These are phyloP conservation scores for Pholiota adiposa DNA, from an alignment of 1,284 basidiomycete species.

Conservation along the genomic window DNA sequence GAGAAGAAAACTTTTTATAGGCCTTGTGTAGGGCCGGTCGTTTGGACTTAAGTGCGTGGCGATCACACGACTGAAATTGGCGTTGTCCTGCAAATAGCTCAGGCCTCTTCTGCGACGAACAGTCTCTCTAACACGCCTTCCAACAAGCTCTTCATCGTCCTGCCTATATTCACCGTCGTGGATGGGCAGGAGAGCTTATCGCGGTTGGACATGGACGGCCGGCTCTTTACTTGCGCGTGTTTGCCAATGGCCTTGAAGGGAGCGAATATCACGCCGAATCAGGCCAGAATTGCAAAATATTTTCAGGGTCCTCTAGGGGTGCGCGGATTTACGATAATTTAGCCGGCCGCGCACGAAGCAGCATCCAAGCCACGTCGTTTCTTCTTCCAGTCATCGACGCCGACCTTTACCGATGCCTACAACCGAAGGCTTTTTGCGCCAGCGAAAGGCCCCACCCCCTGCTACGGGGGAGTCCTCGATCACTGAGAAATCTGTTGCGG, in stretches of 20 bases:
- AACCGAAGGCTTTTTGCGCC: conserved; percentile 36
- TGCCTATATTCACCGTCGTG: background rate
- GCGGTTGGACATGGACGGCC: conserved; percentile 10
- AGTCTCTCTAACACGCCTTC: background rate
- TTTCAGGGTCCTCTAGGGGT: conserved; percentile 17
- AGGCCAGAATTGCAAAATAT: conserved; percentile 10
- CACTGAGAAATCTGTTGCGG: conserved; percentile 16
- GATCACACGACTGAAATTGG: background rate
- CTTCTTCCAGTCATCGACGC: conserved; percentile 22
- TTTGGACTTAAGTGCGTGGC: background rate
- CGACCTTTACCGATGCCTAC: conserved; percentile 28
- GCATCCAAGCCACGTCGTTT: conserved; percentile 15
- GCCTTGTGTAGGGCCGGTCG: conserved; percentile 20
- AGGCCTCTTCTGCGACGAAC: background rate
- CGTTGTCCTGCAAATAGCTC: conserved; percentile 4
- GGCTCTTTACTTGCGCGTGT: conserved; percentile 19
- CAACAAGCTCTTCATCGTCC: background rate
- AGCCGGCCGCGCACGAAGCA: conserved; percentile 11
- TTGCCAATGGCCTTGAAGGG: conserved; percentile 15
- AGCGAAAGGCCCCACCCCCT: conserved; percentile 29
- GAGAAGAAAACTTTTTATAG: conserved; percentile 15
- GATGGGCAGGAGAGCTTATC: conserved; percentile 5
- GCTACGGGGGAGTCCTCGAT: conserved; percentile 13
- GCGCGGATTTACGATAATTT: conserved; percentile 6
- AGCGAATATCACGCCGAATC: conserved; percentile 16